phyloP scores from a whole-genome alignment of 1,284 basidiomycete species.

The Apiotrichum domesticum region DNA sequence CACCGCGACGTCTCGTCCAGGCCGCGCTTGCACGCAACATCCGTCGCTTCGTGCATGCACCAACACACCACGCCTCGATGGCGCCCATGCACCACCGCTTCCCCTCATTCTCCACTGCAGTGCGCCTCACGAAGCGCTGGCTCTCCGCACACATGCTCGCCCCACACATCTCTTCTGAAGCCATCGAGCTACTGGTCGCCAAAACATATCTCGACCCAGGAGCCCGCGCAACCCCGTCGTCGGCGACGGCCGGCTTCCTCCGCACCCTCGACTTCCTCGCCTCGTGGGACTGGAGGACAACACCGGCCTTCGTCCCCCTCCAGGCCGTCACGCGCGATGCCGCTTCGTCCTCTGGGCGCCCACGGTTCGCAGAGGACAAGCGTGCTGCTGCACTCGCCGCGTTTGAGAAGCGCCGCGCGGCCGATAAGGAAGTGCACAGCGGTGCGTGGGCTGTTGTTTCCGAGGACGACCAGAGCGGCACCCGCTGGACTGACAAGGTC shows the following conservation, averaged over 20 bases:
- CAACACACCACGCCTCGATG: constrained; percentile 79
- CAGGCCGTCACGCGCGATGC: constrained; percentile 29
- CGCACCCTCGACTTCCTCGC: constrained; percentile 67
- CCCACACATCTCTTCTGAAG: constrained; percentile 61
- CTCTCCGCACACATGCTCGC: constrained; percentile 82
- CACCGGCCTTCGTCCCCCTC: constrained; percentile 52
- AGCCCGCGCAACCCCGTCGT: constrained; percentile 44
- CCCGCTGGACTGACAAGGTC: constrained; percentile 64
- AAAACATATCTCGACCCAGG: constrained; percentile 51
- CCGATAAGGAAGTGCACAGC: constrained; percentile 46
- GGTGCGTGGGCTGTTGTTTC: constrained; percentile 77
- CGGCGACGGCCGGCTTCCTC: constrained; percentile 64
- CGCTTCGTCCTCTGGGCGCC: constrained; percentile 21
- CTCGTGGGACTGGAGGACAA: constrained; percentile 69
- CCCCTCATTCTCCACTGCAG: constrained; percentile 73
- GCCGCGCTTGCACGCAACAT: constrained; percentile 63
- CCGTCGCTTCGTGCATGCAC: constrained; percentile 66
- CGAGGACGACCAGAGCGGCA: constrained; percentile 67
- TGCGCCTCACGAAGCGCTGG: constrained; percentile 89
- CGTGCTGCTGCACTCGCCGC: constrained; percentile 58
- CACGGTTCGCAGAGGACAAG: constrained; percentile 47
- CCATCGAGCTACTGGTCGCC: constrained; percentile 78
- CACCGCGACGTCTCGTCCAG: constrained; percentile 48
- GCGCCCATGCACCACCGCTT: constrained; percentile 73
- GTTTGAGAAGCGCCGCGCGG: constrained; percentile 44